Evolutionary conservation across 176 grass and related monocot genomes (phyloP).

Genomic region (Triticum timopheevii): DNA sequence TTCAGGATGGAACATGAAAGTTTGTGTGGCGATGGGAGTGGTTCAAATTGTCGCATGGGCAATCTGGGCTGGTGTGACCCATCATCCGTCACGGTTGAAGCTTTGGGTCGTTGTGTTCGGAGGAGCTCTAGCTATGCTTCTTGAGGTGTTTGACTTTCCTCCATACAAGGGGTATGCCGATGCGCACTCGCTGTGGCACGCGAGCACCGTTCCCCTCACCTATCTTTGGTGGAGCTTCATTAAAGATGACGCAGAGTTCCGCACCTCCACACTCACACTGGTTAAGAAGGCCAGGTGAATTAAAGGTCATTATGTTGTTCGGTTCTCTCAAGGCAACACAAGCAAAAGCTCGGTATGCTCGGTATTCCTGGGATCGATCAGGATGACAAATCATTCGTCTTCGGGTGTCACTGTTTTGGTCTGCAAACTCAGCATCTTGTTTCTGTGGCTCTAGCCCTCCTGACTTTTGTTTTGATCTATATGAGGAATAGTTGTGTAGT

Average conservation of each 20-base stretch:
- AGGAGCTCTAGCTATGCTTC: conserved; percentile 69
- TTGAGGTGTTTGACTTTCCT: conserved; percentile 81
- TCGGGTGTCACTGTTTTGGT: conserved; percentile 4
- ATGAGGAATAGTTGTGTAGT: neutral
- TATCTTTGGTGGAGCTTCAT: conserved; percentile 58
- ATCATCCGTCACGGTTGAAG: conserved; percentile 71
- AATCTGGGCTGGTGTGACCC: conserved; percentile 69
- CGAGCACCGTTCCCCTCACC: conserved; percentile 40
- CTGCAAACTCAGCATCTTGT: conserved; percentile 10
- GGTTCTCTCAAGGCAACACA: conserved; percentile 31
- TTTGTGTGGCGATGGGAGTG: conserved; percentile 76
- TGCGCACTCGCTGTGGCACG: conserved; percentile 60
- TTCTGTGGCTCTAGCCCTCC: neutral
- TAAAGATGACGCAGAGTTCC: conserved; percentile 42
- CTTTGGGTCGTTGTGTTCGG: conserved; percentile 65
- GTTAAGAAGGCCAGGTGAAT: conserved; percentile 43
- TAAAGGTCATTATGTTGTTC: conserved; percentile 22
- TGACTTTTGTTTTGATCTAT: neutral
- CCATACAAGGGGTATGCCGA: conserved; percentile 82
- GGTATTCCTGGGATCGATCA: neutral
- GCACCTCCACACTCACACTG: conserved; percentile 37
- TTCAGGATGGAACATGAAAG: conserved; percentile 98
- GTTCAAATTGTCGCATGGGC: conserved; percentile 80
- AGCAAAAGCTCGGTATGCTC: neutral
- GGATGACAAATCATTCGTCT: neutral